These are phyloP conservation scores for Clitoria ternatea DNA, from an alignment of 306 rosid species.

Conservation along the genomic window DNA sequence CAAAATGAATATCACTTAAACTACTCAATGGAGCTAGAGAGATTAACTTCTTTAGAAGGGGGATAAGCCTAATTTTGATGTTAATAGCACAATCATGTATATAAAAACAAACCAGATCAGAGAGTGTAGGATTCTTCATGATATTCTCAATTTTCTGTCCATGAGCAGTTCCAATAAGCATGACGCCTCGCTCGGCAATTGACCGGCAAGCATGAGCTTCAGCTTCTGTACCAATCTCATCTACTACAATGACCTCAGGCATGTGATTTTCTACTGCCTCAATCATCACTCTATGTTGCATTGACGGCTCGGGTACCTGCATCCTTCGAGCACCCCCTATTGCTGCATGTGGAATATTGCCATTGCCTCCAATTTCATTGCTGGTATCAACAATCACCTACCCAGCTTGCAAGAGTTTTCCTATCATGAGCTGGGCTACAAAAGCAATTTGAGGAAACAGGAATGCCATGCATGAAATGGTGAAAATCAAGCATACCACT, in stretches of 20 bases:
- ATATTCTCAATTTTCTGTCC: slow-evolving; percentile 57
- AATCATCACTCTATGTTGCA: slow-evolving; percentile 69
- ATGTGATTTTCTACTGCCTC: slow-evolving; percentile 81
- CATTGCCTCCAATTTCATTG: slow-evolving; percentile 74
- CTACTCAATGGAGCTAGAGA: neutral
- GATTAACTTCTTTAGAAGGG: neutral
- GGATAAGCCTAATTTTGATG: no score
- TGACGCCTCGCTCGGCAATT: slow-evolving; percentile 63
- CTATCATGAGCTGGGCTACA: slow-evolving; percentile 3
- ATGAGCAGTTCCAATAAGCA: slow-evolving; percentile 78
- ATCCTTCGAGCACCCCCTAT: slow-evolving; percentile 68
- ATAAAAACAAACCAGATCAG: slow-evolving; percentile 58
- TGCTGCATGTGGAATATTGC: slow-evolving; percentile 70
- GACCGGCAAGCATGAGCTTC: slow-evolving; percentile 74
- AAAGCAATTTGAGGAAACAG: neutral
- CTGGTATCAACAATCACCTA: slow-evolving; percentile 72
- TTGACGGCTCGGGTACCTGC: slow-evolving; percentile 64
- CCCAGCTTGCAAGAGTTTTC: slow-evolving; percentile 21
- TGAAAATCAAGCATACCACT: slow-evolving; percentile 48
- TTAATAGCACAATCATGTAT: slow-evolving; percentile 11
- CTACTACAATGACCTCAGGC: slow-evolving; percentile 74
- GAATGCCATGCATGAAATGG: neutral
- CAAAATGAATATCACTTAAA: neutral
- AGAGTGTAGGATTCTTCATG: slow-evolving; percentile 55
- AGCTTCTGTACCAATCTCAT: slow-evolving; percentile 69